Evolutionary conservation across 768 basidiomycete species (phyloP), one percentile per base, ranked within the genome.

Genomic region (Mycena chlorophos): DNA sequence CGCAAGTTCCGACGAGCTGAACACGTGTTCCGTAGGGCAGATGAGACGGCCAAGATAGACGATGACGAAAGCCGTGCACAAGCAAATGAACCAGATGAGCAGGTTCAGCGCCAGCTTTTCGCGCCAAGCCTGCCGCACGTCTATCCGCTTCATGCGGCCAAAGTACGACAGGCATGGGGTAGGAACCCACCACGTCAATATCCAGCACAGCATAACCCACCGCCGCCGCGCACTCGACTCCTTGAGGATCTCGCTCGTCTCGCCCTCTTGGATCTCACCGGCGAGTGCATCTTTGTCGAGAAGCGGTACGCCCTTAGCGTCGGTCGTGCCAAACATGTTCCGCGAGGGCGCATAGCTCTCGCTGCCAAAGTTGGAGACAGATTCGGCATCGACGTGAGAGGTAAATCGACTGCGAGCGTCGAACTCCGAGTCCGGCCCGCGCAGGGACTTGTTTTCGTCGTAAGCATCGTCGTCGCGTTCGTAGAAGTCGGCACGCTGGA

Each of bases 31-130:
- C 60, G 87, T 91, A 1, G 97, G 97, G 66, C 97, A 99, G 70
- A 99, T 98, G 55, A 99, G 71, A 51, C 80, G 69, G 12, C 92
- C 93, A 26, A 98, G 78, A 23, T 95, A 71, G 10, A 91, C 92
- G 65, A 98, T 95, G 65, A 99, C 89, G 70, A 99, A 98, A 45
- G 94, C 80, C 1, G 93, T 87, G 63, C 84, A 85, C n/a, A 71
- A 88, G 60, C 94, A 98, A 27, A 91, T 77, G 66, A 97, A 85
- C 96, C 95, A 98, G 64, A 99, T 98, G 72, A 99, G 76, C 55
- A 99, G 71, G 71, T 98, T 98, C 66, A 98, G 82, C 3, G 93
- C 91, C 1, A 98, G 78, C 71, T 99, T 98, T 73, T 98, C 97
- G 55, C 96, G 78, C 97, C 97, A 99, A 1, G 97, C 97, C 70